Conservation (phyloP, 176 grass and related monocot species). For the Coix lacrymajobi region DNA sequence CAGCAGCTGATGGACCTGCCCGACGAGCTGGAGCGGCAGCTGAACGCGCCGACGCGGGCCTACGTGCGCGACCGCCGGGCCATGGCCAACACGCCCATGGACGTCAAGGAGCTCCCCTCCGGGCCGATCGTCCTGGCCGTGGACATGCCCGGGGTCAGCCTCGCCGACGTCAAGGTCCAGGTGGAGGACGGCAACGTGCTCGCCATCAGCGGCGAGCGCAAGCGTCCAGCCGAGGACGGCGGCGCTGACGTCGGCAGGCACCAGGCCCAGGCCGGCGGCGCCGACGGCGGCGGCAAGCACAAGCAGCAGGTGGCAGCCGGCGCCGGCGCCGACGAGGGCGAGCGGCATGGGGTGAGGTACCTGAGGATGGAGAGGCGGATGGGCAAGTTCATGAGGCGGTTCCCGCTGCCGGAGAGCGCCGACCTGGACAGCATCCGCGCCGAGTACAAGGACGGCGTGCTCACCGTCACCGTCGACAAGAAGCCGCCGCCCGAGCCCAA, state of each 20-base stretch:
- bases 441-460: slow-evolving; percentile 52
- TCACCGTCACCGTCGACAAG: slow-evolving; percentile 56
- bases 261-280: too few species aligned
- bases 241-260: not conserved
- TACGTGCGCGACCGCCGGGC: slow-evolving; percentile 61
- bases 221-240: slow-evolving; percentile 32
- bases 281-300: not conserved
- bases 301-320: not conserved
- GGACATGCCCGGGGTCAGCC: slow-evolving; percentile 48
- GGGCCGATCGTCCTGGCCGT: slow-evolving; percentile 38
- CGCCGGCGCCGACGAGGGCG: not conserved
- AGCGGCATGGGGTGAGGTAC: slow-evolving; percentile 32
- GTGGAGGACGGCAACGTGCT: slow-evolving; percentile 68
- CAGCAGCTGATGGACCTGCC: slow-evolving; percentile 54
- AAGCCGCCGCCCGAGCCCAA: slow-evolving; percentile 52
- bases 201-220: slow-evolving; percentile 56
- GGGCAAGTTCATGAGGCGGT: slow-evolving; percentile 69
- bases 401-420: slow-evolving; percentile 47
- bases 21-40: slow-evolving; percentile 48
- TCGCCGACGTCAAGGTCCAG: slow-evolving; percentile 48
- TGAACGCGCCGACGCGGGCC: slow-evolving; percentile 49
- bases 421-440: slow-evolving; percentile 43
- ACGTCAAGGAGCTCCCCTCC: slow-evolving; percentile 63
- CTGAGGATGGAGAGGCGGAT: slow-evolving; percentile 58
- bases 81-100: slow-evolving; percentile 71